A percentile compares a stretch with the other conserved stretches of the same genome.
These are phyloP conservation scores for Geopyxis carbonaria DNA, from an alignment of 495 filamentous ascomycete genomes.

Conservation along the genomic window DNA sequence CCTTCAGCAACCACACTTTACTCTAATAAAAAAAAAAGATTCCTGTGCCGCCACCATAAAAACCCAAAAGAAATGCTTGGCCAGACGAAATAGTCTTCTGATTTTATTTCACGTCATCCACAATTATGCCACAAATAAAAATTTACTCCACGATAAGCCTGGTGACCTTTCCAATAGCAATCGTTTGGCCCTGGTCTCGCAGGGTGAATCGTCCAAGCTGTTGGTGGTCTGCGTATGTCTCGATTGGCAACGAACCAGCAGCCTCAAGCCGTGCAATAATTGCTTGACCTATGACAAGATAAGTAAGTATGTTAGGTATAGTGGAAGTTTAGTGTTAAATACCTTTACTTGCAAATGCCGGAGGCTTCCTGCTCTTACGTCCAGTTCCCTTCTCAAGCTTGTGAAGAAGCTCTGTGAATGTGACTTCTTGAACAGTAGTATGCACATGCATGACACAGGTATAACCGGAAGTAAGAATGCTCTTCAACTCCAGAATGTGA, in stretches of 20 bases:
- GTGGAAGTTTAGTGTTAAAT: conserved; percentile 27
- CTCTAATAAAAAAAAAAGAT: too few species aligned
- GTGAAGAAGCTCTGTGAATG: conserved; percentile 69
- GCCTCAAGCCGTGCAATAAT: conserved; percentile 88
- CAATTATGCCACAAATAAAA: too few species aligned
- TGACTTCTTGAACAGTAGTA: conserved; percentile 89
- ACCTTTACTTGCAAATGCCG: conserved; percentile 80
- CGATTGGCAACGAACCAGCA: conserved; percentile 73
- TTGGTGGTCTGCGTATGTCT: conserved; percentile 82
- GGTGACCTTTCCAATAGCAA: conserved; percentile 91
- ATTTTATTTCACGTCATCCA: too few species aligned
- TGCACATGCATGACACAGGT: conserved; percentile 81
- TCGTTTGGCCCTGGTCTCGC: conserved; percentile 92
- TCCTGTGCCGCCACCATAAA: too few species aligned
- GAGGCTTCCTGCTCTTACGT: conserved; percentile 79
- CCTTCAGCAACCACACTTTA: too few species aligned
- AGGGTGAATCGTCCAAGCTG: conserved; percentile 92
- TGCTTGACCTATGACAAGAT: conserved; percentile 20
- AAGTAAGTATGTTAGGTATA: conserved; percentile 7
- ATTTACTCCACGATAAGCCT: conserved; percentile 44
- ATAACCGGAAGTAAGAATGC: conserved; percentile 77
- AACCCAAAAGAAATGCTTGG: too few species aligned
- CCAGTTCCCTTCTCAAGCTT: conserved; percentile 94
- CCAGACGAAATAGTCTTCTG: too few species aligned
- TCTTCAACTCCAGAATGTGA: conserved; percentile 84